A percentile compares a stretch with the other conserved stretches of the same genome.
Conservation (phyloP, 1,284 basidiomycete species). For the Wallemia ichthyophaga region DNA sequence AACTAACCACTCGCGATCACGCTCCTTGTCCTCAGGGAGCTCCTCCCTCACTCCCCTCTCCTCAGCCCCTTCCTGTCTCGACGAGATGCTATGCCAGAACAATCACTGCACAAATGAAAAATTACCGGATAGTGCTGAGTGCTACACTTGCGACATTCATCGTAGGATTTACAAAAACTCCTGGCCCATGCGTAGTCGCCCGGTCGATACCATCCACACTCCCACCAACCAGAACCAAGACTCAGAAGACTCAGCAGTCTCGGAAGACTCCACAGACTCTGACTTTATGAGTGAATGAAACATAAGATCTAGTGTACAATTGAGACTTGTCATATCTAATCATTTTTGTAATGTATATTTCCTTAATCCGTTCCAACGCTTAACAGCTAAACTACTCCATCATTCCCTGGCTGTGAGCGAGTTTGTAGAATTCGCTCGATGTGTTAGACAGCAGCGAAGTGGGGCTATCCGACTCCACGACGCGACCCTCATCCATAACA, state of each 20-base stretch:
- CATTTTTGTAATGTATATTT: not conserved
- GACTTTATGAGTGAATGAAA: too few species aligned
- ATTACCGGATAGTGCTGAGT: not conserved
- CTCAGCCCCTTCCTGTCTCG: not conserved
- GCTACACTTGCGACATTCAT: not conserved
- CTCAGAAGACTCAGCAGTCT: too few species aligned
- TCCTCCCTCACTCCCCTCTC: not conserved
- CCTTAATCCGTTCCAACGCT: not conserved
- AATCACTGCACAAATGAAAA: not conserved
- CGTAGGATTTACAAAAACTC: not conserved
- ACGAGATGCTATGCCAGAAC: not conserved
- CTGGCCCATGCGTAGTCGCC: not conserved
- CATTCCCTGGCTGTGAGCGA: constrained; percentile 9
- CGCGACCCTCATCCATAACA: constrained; percentile 10
- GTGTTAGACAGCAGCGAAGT: constrained; percentile 7
- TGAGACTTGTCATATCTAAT: too few species aligned
- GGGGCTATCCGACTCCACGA: constrained; percentile 10
- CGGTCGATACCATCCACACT: too few species aligned
- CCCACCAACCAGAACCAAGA: too few species aligned
- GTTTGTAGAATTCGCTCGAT: constrained; percentile 8
- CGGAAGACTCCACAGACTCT: too few species aligned
- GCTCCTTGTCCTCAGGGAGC: too few species aligned
- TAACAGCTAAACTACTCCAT: not conserved
- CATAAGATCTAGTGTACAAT: too few species aligned
- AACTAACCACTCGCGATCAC: not conserved